Percentiles rank a stretch among this genome's conserved stretches.
Conservation (phyloP, 139 green algal species). For the Closterium sp. region DNA sequence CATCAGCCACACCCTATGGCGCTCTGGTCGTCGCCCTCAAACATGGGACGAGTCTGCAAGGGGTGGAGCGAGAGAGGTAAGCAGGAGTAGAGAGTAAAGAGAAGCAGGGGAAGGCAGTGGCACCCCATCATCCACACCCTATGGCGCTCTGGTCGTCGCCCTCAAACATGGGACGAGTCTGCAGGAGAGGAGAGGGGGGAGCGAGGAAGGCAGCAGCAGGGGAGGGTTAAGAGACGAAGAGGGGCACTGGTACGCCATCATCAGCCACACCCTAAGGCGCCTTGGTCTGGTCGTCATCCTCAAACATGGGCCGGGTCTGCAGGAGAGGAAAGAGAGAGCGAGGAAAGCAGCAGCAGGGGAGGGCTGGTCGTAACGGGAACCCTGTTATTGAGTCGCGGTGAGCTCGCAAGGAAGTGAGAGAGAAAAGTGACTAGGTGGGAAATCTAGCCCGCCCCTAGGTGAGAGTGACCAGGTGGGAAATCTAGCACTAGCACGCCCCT, state of each 20-base stretch:
- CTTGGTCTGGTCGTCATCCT: not conserved
- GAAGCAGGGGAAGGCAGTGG: not conserved
- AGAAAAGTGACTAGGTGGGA: no score
- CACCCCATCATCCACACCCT: constrained; percentile 12
- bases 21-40: not conserved
- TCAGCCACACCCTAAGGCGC: no score
- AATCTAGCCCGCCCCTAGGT: no score
- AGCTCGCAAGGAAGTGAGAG: no score
- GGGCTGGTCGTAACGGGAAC: no score
- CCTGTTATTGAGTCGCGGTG: no score
- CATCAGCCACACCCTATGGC: no score
- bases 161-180: constrained; percentile 14
- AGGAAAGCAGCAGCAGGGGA: not conserved
- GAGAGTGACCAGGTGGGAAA: no score
- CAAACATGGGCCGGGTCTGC: not conserved
- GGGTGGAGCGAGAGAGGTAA: not conserved
- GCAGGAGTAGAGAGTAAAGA: no score
- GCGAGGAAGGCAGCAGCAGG: not conserved
- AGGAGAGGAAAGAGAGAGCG: not conserved
- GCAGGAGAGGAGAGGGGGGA: not conserved
- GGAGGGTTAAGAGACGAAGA: not conserved
- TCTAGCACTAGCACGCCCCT: no score
- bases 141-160: constrained; percentile 28
- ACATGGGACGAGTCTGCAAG: not conserved
- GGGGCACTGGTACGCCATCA: not conserved